Base-by-base conservation (phyloP, 768 basidiomycete species). In the Symmetrospora coprosmae region DNA sequence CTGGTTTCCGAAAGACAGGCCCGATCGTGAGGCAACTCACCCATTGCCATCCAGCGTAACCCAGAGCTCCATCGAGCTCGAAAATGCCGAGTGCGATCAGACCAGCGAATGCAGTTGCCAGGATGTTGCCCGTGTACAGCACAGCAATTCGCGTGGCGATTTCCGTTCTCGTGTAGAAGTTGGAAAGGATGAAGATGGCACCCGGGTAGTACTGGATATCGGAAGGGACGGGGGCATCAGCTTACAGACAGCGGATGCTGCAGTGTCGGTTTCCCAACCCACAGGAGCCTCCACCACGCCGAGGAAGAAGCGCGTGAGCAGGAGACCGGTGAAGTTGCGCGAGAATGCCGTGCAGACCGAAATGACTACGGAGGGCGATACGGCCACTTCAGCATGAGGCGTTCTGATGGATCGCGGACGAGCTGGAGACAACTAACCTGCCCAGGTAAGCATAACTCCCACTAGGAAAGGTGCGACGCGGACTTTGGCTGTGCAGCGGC, bases 301-400 rank as follows among this genome's bases (percentile, higher is more conserved):
- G 25, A 47, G 45, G 45, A 47, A 47, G 45, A 47, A 47, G 11
- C 45, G 45, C 11, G 45, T 47, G 45, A 47, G 17, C 14, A 47
- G 45, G 13, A 47, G 45, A 11, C 45, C 45, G 14, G 45, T 47
- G 25, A n/a, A 47, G 45, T 47, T 47, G 14, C 23, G 13, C 11
- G 45, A 47, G 45, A 47, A 47, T 47, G 45, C 45, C 11, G 45
- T 47, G 45, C 45, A 47, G 23, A 47, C 45, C 25, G 45, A 47
- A 27, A 47, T 47, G 45, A 47, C 45, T n/a, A n/a, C n/a, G n/a
- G n/a, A n/a, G n/a, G n/a, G n/a, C n/a, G n/a, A n/a, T n/a, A n/a
- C n/a, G n/a, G n/a, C n/a, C n/a, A n/a, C n/a, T n/a, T n/a, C n/a
- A n/a, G n/a, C n/a, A n/a, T n/a, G n/a, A n/a, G n/a, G n/a, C n/a